A percentile compares a stretch with the other conserved stretches of the same genome.
Evolutionary conservation across 2,329 filamentous ascomycete species (phyloP).

Genomic region (Cyphellophora europaea): DNA sequence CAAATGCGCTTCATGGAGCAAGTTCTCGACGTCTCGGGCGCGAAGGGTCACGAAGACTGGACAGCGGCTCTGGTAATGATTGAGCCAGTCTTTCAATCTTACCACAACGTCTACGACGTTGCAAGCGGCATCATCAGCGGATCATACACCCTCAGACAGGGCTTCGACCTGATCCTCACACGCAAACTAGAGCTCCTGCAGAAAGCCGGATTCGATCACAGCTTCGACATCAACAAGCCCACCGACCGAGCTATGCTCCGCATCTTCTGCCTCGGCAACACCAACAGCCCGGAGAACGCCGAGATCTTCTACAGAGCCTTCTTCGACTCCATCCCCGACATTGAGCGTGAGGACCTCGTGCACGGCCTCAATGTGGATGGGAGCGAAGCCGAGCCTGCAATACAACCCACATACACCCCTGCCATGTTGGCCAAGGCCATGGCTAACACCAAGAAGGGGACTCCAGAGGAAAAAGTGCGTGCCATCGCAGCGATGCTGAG

Average conservation of each 20-base stretch:
- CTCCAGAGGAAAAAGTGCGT: conserved; percentile 5
- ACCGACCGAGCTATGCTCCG: conserved; percentile 25
- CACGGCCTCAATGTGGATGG: conserved; percentile 26
- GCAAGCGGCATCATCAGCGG: conserved; percentile 20
- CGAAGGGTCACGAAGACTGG: conserved; percentile 21
- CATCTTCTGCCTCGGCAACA: conserved; percentile 27
- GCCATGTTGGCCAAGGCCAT: conserved; percentile 23
- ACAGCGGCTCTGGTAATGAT: conserved; percentile 21
- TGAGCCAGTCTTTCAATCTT: conserved; percentile 23
- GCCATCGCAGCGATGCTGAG: conserved; percentile 11
- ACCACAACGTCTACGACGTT: conserved; percentile 20
- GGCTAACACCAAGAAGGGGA: conserved; percentile 5
- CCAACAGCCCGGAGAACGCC: conserved; percentile 19
- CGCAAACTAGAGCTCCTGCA: conserved; percentile 19
- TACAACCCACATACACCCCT: conserved; percentile 29
- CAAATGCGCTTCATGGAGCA: conserved; percentile 27
- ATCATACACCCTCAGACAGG: conserved; percentile 14
- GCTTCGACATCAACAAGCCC: conserved; percentile 14
- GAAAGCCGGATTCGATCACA: conserved; percentile 17
- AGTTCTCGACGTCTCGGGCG: conserved; percentile 28
- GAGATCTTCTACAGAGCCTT: conserved; percentile 21
- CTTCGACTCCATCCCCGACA: conserved; percentile 11
- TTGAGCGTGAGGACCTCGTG: conserved; percentile 16
- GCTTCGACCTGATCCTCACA: conserved; percentile 24
- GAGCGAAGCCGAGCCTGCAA: conserved; percentile 20